Conservation (phyloP, 1,139 yeast genomes). For the Candida neerlandica region DNA sequence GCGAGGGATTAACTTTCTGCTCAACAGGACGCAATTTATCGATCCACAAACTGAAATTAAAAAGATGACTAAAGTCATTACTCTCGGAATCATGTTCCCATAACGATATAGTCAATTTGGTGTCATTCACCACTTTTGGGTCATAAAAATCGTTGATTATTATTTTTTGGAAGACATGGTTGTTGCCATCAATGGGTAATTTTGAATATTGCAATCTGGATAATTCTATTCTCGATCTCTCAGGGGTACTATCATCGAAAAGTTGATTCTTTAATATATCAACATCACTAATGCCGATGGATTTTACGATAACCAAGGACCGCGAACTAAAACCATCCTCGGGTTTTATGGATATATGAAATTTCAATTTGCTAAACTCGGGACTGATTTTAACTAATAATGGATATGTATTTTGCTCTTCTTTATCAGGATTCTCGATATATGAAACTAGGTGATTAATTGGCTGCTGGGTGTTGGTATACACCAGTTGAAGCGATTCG, state of each 20-base stretch:
- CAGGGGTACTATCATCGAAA: constrained; percentile 6
- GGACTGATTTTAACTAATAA: constrained; percentile 31
- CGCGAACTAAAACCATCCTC: constrained; percentile 11
- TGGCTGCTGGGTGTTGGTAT: constrained; percentile 17
- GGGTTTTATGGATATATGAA: constrained; percentile 28
- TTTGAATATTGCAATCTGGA: constrained; percentile 31
- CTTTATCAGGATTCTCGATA: constrained; percentile 26
- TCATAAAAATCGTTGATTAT: constrained; percentile 36
- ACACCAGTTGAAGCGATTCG: constrained; percentile 17
- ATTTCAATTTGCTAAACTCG: constrained; percentile 25
- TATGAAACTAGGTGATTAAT: constrained; percentile 23
- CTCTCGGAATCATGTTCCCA: constrained; percentile 28
- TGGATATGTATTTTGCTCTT: constrained; percentile 22
- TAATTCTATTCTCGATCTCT: constrained; percentile 16
- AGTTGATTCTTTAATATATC: constrained; percentile 12
- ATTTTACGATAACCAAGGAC: constrained; percentile 33
- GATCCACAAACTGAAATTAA: constrained; percentile 36
- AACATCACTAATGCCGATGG: constrained; percentile 10
- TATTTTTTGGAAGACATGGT: constrained; percentile 25
- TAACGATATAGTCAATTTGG: constrained; percentile 29
- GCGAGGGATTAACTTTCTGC: constrained; percentile 1
- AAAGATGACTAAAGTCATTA: constrained; percentile 23
- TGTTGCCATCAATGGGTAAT: constrained; percentile 29
- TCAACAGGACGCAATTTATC: constrained; percentile 17
- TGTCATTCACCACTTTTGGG: constrained; percentile 19